phyloP scores from a whole-genome alignment of 2,329 filamentous ascomycete genomes.

The Fusarium sambucinum region DNA sequence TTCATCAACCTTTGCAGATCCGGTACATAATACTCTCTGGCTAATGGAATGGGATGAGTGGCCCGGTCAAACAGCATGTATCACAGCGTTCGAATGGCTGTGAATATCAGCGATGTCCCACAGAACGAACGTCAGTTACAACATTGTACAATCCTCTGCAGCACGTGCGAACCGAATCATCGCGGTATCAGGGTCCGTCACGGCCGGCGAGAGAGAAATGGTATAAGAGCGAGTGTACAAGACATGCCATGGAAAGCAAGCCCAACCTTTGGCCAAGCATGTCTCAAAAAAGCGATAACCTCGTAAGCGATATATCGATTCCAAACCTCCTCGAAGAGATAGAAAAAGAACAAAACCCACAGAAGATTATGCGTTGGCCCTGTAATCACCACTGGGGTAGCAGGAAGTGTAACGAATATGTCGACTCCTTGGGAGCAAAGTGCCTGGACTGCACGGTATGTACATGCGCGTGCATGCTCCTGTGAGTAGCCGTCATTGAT shows the following conservation, averaged over 20 bases:
- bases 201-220: slow-evolving; percentile 6
- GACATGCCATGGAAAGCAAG: slow-evolving; percentile 8
- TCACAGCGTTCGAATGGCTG: slow-evolving; percentile 32
- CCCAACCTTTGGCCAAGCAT: slow-evolving; percentile 17
- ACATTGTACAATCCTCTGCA: slow-evolving; percentile 29
- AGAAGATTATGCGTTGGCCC: slow-evolving; percentile 41
- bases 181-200: slow-evolving; percentile 10
- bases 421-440: slow-evolving; percentile 34
- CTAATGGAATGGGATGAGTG: slow-evolving; percentile 3
- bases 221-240: slow-evolving; percentile 39
- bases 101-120: slow-evolving; percentile 33
- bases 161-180: slow-evolving; percentile 40
- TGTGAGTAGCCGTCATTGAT: slow-evolving; percentile 21
- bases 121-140: slow-evolving; percentile 27
- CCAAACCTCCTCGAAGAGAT: not conserved
- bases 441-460: slow-evolving; percentile 43
- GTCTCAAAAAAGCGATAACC: slow-evolving; percentile 12
- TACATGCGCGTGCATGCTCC: slow-evolving; percentile 14
- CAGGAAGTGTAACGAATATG: slow-evolving; percentile 40
- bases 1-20: not conserved
- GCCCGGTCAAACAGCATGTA: slow-evolving; percentile 25
- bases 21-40: slow-evolving; percentile 4
- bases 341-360: not conserved
- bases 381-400: slow-evolving; percentile 44
- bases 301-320: slow-evolving; percentile 2